These are phyloP conservation scores for Phalaenopsis equestris DNA, from an alignment of 106 monocot species.

Conservation along the genomic window DNA sequence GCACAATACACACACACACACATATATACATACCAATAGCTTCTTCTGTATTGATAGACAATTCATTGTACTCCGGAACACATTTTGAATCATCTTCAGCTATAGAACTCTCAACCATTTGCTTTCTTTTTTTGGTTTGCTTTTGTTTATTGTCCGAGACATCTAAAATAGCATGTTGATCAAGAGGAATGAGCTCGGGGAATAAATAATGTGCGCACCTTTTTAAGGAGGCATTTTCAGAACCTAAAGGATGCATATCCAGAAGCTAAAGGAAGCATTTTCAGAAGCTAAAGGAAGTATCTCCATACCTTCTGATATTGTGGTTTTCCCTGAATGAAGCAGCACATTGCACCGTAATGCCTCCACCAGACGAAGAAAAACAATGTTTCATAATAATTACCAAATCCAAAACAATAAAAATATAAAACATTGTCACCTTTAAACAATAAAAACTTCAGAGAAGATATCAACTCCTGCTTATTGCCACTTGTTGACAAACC, in stretches of 20 bases:
- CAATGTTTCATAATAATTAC: not conserved
- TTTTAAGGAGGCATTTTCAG: slow-evolving; percentile 23
- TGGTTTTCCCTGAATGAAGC: slow-evolving; percentile 1
- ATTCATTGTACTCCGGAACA: slow-evolving; percentile 19
- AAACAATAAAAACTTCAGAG: slow-evolving; percentile 29
- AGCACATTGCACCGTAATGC: not conserved
- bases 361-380: not conserved
- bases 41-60: slow-evolving; percentile 13
- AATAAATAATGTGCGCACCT: slow-evolving; percentile 19
- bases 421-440: slow-evolving; percentile 24
- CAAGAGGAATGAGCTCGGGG: slow-evolving; percentile 20
- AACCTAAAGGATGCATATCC: not conserved
- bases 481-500: slow-evolving; percentile 55
- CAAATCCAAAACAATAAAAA: not conserved
- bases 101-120: not conserved
- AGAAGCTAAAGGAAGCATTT: slow-evolving; percentile 4
- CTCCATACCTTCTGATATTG: slow-evolving; percentile 9
- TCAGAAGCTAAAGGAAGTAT: not conserved
- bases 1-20: not conserved
- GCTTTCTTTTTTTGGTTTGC: slow-evolving; percentile 31
- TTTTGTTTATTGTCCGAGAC: slow-evolving; percentile 23
- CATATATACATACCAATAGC: slow-evolving; percentile 19
- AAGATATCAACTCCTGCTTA: slow-evolving; percentile 66
- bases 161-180: slow-evolving; percentile 18
- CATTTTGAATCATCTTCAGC: slow-evolving; percentile 18